These are phyloP conservation scores for Salisapilia sapeloensis DNA, from an alignment of 352 stramenopile species.

Conservation along the genomic window DNA sequence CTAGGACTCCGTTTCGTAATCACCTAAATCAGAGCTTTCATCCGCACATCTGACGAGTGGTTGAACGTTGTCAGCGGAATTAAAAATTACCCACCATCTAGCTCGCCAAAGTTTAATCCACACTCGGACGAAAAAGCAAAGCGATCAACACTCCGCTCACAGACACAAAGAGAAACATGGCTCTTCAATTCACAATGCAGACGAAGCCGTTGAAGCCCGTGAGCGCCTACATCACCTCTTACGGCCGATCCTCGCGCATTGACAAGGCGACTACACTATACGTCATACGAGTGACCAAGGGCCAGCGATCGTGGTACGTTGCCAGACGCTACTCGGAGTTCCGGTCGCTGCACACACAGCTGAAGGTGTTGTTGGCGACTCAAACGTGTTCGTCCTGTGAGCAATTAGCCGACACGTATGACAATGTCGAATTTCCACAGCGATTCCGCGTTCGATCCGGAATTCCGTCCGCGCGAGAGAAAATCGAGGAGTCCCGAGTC, in stretches of 20 bases:
- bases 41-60: no score
- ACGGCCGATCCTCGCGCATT: slow-evolving; percentile 31
- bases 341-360: slow-evolving; percentile 22
- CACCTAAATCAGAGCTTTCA: no score
- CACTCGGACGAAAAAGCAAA: no score
- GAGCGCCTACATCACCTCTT: slow-evolving; percentile 39
- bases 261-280: slow-evolving; percentile 42
- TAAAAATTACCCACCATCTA: no score
- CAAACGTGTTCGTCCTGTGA: slow-evolving; percentile 20
- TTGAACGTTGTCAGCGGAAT: no score
- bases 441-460: slow-evolving; percentile 29
- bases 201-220: slow-evolving; percentile 41
- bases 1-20: no score
- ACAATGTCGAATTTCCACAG: slow-evolving; percentile 24
- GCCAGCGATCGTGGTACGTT: slow-evolving; percentile 45
- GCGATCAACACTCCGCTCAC: no score
- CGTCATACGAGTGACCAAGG: slow-evolving; percentile 40
- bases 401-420: slow-evolving; percentile 27
- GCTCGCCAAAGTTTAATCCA: no score
- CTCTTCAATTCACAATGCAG: slow-evolving; percentile 18
- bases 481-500: slow-evolving; percentile 33
- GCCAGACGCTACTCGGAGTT: slow-evolving; percentile 66
- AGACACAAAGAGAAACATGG: no score
- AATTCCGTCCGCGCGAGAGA: slow-evolving; percentile 23
- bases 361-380: slow-evolving; percentile 12